Conservation (phyloP, 768 basidiomycete genomes). For the Boletus subparvulus region DNA sequence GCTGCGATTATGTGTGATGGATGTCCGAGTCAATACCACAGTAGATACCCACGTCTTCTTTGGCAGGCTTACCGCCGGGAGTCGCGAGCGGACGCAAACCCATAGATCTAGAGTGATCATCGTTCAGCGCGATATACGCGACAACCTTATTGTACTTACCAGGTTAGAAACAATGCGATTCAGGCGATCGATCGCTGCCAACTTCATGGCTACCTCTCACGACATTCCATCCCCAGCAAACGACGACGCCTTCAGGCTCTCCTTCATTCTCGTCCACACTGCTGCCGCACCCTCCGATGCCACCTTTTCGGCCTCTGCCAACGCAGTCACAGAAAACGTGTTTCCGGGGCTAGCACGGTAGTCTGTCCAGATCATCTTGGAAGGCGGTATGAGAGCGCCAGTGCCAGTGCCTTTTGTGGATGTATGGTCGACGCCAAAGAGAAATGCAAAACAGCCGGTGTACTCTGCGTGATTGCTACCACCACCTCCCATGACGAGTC, state of each 20-base stretch:
- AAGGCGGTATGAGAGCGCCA: slow-evolving; percentile 17
- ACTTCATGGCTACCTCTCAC: slow-evolving; percentile 31
- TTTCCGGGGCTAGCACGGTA: slow-evolving; percentile 17
- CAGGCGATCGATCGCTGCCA: neutral
- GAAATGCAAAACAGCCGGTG: slow-evolving; percentile 70
- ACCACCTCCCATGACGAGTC: slow-evolving; percentile 47
- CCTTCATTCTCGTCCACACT: slow-evolving; percentile 52
- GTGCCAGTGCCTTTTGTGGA: neutral
- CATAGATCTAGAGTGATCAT: neutral
- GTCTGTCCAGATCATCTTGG: slow-evolving; percentile 29
- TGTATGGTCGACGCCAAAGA: slow-evolving; percentile 35
- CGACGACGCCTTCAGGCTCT: slow-evolving; percentile 32
- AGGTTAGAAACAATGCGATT: neutral
- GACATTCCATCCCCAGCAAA: slow-evolving; percentile 32
- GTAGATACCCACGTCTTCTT: neutral
- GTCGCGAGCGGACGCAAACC: neutral
- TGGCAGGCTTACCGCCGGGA: too few species aligned
- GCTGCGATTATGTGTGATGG: neutral
- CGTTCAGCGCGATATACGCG: neutral
- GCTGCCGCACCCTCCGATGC: slow-evolving; percentile 45
- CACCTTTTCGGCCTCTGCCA: slow-evolving; percentile 47
- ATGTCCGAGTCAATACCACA: neutral
- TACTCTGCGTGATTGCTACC: slow-evolving; percentile 33
- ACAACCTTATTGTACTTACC: neutral
- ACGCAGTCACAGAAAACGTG: slow-evolving; percentile 40